Evolutionary conservation across 2,329 filamentous ascomycete species (phyloP), one percentile per base, ranked within the genome.

Genomic region (Epichloe typhina): DNA sequence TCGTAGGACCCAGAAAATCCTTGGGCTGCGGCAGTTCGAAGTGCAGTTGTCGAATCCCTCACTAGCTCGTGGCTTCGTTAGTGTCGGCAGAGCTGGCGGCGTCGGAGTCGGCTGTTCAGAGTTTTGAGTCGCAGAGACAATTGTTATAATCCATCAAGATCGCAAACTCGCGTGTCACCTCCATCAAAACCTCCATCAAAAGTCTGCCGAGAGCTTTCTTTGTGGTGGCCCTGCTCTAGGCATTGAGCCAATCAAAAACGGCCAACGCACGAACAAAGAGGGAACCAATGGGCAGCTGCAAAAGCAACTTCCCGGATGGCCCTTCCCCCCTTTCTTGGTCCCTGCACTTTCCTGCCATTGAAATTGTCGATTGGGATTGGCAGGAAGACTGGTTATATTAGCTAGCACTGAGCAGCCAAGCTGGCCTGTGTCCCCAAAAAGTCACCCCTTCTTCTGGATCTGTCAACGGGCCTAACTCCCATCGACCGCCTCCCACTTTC

Each of bases 301-400:
- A 51, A 57, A 50, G 53, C 53, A 51, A 52, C n/a, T 52, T 51
- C 53, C 54, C 51, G 53, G 50, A 45, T 54, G 58, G 57, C 63
- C 62, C 63, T 61, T 69, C 68, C 68, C 69, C 70, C 70, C 66
- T 68, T 69, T 68, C 62, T 65, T 60, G 54, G 62, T 59, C 66
- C 68, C 65, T 68, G 66, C 63, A 62, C 62, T 64, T 59, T 61
- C 64, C 61, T 44, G 42, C 61, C 56, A 67, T 59, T 66, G 71
- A 74, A 75, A 74, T 74, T 75, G 69, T 71, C 69, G 62, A 66
- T 67, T 70, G 65, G 64, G 66, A 66, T 64, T 64, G 64, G 64
- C 64, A 66, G 63, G 64, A 65, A 49, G 33, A 19, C 42, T 50
- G 48, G 33, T 37, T 33, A 49, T 37, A 19, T 19, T 19, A 3